Percentiles rank a stretch among this genome's conserved stretches.
These are phyloP conservation scores for Amanita muscaria DNA, from an alignment of 768 basidiomycete species.

Conservation along the genomic window DNA sequence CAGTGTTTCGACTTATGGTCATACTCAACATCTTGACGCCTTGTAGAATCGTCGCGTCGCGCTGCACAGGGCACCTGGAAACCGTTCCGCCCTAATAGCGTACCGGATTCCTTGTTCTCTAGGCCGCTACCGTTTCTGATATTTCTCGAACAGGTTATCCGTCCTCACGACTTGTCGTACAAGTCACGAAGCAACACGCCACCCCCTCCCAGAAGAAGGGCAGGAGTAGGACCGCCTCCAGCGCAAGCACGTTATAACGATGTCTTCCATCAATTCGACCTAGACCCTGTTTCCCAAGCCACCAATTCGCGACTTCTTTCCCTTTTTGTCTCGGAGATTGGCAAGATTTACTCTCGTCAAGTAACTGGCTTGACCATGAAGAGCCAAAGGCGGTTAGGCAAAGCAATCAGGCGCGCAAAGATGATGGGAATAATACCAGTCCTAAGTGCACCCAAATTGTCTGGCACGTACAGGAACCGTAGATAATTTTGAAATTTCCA, in stretches of 20 bases:
- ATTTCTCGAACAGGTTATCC: slow-evolving; percentile 33
- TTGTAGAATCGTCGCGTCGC: background rate
- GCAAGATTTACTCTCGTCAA: slow-evolving; percentile 67
- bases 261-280: slow-evolving; percentile 57
- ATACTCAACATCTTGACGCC: too few relatives aligned
- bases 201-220: slow-evolving; percentile 17
- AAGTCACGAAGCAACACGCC: slow-evolving; percentile 25
- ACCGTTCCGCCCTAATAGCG: slow-evolving; percentile 1
- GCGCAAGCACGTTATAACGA: slow-evolving; percentile 50
- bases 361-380: slow-evolving; percentile 67
- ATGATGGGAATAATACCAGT: slow-evolving; percentile 83
- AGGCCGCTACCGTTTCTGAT: background rate
- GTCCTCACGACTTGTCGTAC: slow-evolving; percentile 33
- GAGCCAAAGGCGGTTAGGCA: slow-evolving; percentile 70
- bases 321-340: slow-evolving; percentile 61
- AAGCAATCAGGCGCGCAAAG: slow-evolving; percentile 82
- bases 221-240: slow-evolving; percentile 48
- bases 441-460: slow-evolving; percentile 26
- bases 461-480: background rate
- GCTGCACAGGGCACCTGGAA: slow-evolving; percentile 3
- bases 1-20: too few relatives aligned
- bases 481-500: background rate
- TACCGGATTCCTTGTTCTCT: background rate
- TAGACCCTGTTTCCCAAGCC: slow-evolving; percentile 69
- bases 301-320: slow-evolving; percentile 51